phyloP scores from a whole-genome alignment of 225 moss, liverwort and hornwort genomes.

The Thuidium tamariscinum region DNA sequence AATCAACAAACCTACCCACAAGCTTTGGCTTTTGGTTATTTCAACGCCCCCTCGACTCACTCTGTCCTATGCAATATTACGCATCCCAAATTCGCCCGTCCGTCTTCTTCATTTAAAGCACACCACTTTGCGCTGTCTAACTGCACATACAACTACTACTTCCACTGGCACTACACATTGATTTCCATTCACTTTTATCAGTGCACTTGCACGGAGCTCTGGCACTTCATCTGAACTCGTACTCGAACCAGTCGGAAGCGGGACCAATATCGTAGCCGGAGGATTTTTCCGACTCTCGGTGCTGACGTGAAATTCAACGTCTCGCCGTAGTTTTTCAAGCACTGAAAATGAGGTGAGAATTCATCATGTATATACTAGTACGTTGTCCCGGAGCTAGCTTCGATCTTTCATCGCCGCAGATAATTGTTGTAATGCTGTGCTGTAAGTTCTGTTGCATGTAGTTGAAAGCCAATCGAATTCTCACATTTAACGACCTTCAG shows the following conservation, averaged over 20 bases:
- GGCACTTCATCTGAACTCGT: not conserved
- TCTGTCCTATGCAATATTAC: not conserved
- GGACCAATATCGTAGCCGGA: too few relatives aligned
- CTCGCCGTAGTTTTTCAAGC: not conserved
- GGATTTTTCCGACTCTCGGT: not conserved
- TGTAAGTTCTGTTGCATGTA: not conserved
- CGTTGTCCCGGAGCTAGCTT: not conserved
- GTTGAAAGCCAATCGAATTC: not conserved
- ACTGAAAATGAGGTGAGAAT: not conserved
- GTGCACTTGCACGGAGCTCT: not conserved
- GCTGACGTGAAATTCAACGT: not conserved
- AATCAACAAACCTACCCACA: not conserved
- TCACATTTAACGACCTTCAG: not conserved
- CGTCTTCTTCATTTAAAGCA: not conserved
- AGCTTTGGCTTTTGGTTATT: too few relatives aligned
- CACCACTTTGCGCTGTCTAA: not conserved
- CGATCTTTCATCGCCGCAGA: not conserved
- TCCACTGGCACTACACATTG: not conserved
- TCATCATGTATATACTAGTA: not conserved
- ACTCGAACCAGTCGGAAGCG: not conserved
- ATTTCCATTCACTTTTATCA: not conserved
- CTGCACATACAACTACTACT: not conserved
- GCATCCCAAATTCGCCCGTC: not conserved
- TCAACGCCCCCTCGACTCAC: not conserved
- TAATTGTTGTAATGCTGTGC: too few relatives aligned